These are phyloP conservation scores for Hanseniaspora singularis DNA, from an alignment of 805 yeast species.

Conservation along the genomic window DNA sequence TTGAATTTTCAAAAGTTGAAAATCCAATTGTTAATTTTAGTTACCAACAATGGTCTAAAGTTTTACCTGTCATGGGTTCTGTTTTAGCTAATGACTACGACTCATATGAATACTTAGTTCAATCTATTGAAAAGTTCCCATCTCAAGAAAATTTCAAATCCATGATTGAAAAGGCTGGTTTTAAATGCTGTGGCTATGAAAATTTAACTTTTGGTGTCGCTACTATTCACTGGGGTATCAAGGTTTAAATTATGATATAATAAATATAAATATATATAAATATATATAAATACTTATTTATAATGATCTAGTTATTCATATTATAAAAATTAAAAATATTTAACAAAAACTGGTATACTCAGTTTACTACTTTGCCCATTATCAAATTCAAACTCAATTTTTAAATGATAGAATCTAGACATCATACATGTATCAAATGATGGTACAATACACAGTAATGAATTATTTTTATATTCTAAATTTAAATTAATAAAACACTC, in stretches of 20 bases:
- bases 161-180: conserved; percentile 93
- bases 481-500: conserved; percentile 15
- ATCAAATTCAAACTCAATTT: conserved; percentile 37
- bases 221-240: conserved; percentile 90
- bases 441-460: conserved; percentile 35
- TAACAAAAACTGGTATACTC: conserved; percentile 31
- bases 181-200: conserved; percentile 88
- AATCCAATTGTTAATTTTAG: conserved; percentile 60
- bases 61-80: conserved; percentile 90
- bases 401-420: conserved; percentile 37
- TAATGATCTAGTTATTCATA: not conserved
- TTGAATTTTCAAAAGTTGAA: conserved; percentile 87
- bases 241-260: conserved; percentile 37
- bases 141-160: conserved; percentile 77
- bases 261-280: not conserved
- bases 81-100: conserved; percentile 90
- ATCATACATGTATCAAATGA: conserved; percentile 38
- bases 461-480: conserved; percentile 23
- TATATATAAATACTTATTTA: not conserved
- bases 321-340: conserved; percentile 17
- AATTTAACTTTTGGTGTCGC: conserved; percentile 90
- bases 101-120: conserved; percentile 91
- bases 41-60: conserved; percentile 79
- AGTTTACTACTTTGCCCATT: conserved; percentile 27
- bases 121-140: conserved; percentile 85